Percentiles rank a stretch among this genome's conserved stretches.
These are phyloP conservation scores for Hordeum pubiflorum DNA, from an alignment of 202 grass and related monocot genomes.

Conservation along the genomic window DNA sequence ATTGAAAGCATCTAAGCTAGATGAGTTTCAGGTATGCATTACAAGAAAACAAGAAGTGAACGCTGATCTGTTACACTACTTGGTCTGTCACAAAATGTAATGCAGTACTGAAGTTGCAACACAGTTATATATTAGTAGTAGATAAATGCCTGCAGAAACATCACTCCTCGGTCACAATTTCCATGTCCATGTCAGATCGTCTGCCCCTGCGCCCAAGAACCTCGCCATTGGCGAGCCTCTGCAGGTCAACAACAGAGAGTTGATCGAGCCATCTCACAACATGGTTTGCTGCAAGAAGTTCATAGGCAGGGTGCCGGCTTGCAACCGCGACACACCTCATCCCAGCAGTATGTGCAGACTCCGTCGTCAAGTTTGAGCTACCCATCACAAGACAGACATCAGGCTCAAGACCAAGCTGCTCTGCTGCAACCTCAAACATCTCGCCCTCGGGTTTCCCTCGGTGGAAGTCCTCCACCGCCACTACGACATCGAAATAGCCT, in stretches of 20 bases:
- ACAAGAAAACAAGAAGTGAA: slow-evolving; percentile 25
- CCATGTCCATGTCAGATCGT: slow-evolving; percentile 56
- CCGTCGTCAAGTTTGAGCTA: slow-evolving; percentile 45
- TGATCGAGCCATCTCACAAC: slow-evolving; percentile 82
- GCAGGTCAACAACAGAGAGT: slow-evolving; percentile 55
- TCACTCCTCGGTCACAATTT: slow-evolving; percentile 63
- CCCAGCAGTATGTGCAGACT: slow-evolving; percentile 49
- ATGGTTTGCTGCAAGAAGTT: slow-evolving; percentile 60
- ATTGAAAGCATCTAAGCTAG: slow-evolving; percentile 16
- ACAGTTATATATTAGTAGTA: slow-evolving; percentile 11
- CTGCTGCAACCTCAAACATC: slow-evolving; percentile 59
- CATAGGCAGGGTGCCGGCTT: slow-evolving; percentile 44
- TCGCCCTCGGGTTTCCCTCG: slow-evolving; percentile 56
- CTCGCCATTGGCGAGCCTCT: slow-evolving; percentile 37
- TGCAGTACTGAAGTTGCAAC: slow-evolving; percentile 5
- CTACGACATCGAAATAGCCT: slow-evolving; percentile 52
- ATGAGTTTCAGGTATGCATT: slow-evolving; percentile 21
- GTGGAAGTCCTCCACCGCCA: slow-evolving; percentile 54
- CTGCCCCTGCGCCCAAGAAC: slow-evolving; percentile 37
- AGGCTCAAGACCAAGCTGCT: slow-evolving; percentile 45
- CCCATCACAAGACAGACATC: slow-evolving; percentile 69
- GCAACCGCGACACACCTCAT: slow-evolving; percentile 79
- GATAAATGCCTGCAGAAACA: neutral
- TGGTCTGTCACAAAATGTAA: slow-evolving; percentile 28
- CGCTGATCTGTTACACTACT: slow-evolving; percentile 9